Evolutionary conservation across 1,284 basidiomycete genomes (phyloP).

Genomic region (Ceratorhiza oryzae-sativae): DNA sequence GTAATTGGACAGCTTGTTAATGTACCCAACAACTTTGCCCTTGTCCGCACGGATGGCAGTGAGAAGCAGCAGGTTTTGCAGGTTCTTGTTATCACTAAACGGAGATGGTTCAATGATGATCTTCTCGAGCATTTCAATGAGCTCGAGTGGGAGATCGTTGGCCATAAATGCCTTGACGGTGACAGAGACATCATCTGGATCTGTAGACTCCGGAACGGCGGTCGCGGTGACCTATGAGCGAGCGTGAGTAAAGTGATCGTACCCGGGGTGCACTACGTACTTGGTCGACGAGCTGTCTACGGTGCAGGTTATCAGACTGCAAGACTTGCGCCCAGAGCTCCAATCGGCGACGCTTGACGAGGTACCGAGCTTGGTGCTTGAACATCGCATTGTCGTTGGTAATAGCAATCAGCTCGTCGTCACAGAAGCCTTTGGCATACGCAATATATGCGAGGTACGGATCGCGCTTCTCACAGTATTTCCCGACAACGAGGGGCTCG

Average conservation of each 20-base stretch:
- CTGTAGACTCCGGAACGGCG: conserved; percentile 95
- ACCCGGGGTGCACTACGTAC: conserved; percentile 52
- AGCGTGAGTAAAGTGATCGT: neutral
- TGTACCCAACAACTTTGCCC: conserved; percentile 98
- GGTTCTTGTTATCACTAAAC: conserved; percentile 96
- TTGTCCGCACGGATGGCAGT: conserved; percentile 98
- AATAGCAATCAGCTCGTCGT: conserved; percentile 96
- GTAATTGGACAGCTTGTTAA: conserved; percentile 96
- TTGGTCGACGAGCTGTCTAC: conserved; percentile 95
- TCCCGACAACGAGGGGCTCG: conserved; percentile 95
- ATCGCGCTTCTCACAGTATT: conserved; percentile 99
- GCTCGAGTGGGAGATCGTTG: conserved; percentile 95
- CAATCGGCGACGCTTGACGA: conserved; percentile 93
- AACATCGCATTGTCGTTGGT: conserved; percentile 99
- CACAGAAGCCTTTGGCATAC: conserved; percentile 99
- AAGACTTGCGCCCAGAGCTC: conserved; percentile 99
- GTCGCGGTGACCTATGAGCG: conserved; percentile 79
- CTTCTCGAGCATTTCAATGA: conserved; percentile 98
- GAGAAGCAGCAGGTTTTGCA: conserved; percentile 93
- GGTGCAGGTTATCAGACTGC: conserved; percentile 87
- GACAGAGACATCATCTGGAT: conserved; percentile 97
- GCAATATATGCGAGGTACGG: conserved; percentile 99
- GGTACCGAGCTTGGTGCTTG: conserved; percentile 98
- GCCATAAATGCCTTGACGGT: conserved; percentile 99
- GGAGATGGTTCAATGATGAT: conserved; percentile 97